Evolutionary conservation across 2,329 filamentous ascomycete genomes (phyloP), one percentile per base, ranked within the genome.

Genomic region (Sclerotinia minor): DNA sequence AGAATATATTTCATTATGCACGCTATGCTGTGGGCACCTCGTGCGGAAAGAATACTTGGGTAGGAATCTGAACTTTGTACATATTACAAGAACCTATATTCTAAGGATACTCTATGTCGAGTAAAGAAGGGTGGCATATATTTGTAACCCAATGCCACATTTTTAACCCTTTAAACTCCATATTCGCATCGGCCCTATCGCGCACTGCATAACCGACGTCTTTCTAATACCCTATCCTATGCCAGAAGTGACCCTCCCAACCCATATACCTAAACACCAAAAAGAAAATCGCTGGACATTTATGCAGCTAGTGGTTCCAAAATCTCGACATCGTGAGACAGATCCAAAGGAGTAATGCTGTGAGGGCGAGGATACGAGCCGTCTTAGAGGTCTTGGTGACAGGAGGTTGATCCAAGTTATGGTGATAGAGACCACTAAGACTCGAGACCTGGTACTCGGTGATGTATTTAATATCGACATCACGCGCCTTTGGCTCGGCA

Each of bases 381-480:
- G 69, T 69, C 61, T 67, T 72, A 11, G 44, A 38, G 26, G 63
- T 17, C 44, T 26, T 24, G 65, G 11, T 5, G 35, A n/a, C 53
- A 7, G 38, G 1, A 44, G 54, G 44, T 55, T 53, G 45, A 26
- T 53, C 24, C 54, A 24, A 17, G 49, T 24, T 57, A 47, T 57
- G 50, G 68, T 41, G 41, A 59, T 83, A 77, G 32, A 81, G 75
- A 49, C 77, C 77, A n/a, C 76, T 72, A 9, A 84, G 76, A 54
- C 74, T 75, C 9, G 78, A 71, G 13, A 81, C 71, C 65, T 83
- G 73, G 70, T 88, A 87, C 44, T 79, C 76, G 52, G 77, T 79
- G 69, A 89, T 83, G 75, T 88, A 89, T 24, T 83, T 79, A 58
- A 89, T 73, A 69, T 89, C 87, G 49, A 83, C 84, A 15, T 88